Evolutionary conservation across 805 yeast species (phyloP), one percentile per base, ranked within the genome.

Genomic region (Komagataella pseudopastoris): DNA sequence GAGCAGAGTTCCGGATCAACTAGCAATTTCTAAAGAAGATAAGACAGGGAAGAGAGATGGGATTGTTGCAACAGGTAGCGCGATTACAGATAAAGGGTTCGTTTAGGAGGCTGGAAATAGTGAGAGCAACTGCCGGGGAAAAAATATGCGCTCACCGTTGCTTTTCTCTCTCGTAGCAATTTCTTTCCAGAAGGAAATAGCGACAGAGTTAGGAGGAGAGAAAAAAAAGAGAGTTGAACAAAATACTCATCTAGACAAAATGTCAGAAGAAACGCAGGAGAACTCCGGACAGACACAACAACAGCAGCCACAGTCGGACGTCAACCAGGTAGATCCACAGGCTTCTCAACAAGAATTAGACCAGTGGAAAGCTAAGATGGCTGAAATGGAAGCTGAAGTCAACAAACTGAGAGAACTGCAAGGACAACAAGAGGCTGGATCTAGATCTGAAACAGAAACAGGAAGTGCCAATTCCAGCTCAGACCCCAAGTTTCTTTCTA

Each of bases 351-450:
- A 18, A 23, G 59, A 61, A 46, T 52, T 69, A 18, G 68, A 63
- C 10, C 69, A 62, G 23, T 63, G 74, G 67, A 72, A 72, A 55
- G 64, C 66, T 6, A 68, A 76, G 49, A 71, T 77, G 65, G 73
- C 69, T 23, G 76, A 74, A 56, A 76, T 83, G 74, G 81, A 78
- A 56, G 75, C 74, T 51, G 90, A 85, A 60, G 80, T 85, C 5
- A 78, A 78, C 3, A 72, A 72, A 58, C 68, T 85, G 45, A 71
- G 83, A 52, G 83, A 77, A 56, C 67, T 83, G 60, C 85, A 83
- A 55, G 73, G 61, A 46, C 63, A 63, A 47, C 52, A 51, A 39
- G 39, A 30, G 39, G 39, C 14, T 30, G 39, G 39, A 30, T 30
- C 39, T 30, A 30, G 39, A 10, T 14, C 39, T 5, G 39, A 30